phyloP scores from a whole-genome alignment of 495 filamentous ascomycete species.

The Penicillium turbatum region DNA sequence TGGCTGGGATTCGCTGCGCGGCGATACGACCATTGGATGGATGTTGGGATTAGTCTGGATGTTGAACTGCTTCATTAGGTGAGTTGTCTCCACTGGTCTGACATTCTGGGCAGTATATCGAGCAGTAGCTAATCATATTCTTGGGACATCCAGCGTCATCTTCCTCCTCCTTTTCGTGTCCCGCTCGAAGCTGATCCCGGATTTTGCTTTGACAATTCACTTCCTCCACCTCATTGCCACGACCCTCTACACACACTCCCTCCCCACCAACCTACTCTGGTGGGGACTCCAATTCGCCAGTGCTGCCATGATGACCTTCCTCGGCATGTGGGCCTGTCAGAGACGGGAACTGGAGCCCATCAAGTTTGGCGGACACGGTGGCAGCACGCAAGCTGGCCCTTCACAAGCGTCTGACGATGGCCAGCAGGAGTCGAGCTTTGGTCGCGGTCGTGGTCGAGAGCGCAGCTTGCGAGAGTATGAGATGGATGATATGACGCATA shows the following conservation, averaged over 20 bases:
- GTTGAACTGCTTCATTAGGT: slow-evolving; percentile 73
- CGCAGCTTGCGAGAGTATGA: slow-evolving; percentile 63
- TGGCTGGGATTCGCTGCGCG: slow-evolving; percentile 75
- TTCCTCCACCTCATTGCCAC: slow-evolving; percentile 78
- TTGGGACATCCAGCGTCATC: slow-evolving; percentile 45
- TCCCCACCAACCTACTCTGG: slow-evolving; percentile 79
- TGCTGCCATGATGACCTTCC: slow-evolving; percentile 60
- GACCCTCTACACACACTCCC: slow-evolving; percentile 64
- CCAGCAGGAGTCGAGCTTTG: slow-evolving; percentile 28
- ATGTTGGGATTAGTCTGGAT: slow-evolving; percentile 84
- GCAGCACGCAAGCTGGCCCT: slow-evolving; percentile 18
- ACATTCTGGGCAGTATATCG: not conserved
- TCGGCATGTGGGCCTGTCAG: slow-evolving; percentile 86
- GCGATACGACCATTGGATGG: slow-evolving; percentile 92
- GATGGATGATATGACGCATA: slow-evolving; percentile 65
- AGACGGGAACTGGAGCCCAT: slow-evolving; percentile 88
- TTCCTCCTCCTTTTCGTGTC: slow-evolving; percentile 76
- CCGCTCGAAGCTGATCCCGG: slow-evolving; percentile 84
- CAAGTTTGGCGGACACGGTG: slow-evolving; percentile 65
- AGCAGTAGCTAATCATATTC: slow-evolving; percentile 1
- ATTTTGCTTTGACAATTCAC: slow-evolving; percentile 89
- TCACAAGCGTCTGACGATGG: slow-evolving; percentile 22
- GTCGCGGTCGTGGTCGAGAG: slow-evolving; percentile 35
- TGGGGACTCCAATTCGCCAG: slow-evolving; percentile 75
- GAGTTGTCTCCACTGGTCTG: slow-evolving; percentile 26